Evolutionary conservation across 495 filamentous ascomycete species (phyloP).

Genomic region (Neurospora sp.): DNA sequence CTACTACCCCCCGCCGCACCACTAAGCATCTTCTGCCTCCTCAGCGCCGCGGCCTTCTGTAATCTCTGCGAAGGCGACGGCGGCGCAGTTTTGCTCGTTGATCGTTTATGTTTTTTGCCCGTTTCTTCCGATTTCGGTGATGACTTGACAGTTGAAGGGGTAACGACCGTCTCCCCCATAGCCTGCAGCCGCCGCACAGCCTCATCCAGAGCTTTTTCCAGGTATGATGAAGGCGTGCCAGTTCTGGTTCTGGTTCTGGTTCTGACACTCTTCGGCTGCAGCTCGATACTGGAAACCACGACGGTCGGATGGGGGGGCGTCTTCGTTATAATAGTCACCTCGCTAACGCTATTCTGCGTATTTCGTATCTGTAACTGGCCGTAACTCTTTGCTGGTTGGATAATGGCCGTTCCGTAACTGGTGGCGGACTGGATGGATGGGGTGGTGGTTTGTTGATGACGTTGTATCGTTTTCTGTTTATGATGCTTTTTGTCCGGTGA

Average conservation of each 20-base stretch:
- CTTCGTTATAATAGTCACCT: not conserved
- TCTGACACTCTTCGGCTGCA: not conserved
- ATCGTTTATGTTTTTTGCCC: not conserved
- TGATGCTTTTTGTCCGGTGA: conserved; percentile 5
- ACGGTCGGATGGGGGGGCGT: not conserved
- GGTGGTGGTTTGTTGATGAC: conserved; percentile 2
- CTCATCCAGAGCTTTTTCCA: conserved; percentile 28
- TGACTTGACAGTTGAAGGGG: not conserved
- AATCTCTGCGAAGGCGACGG: conserved; percentile 12
- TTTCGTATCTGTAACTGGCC: not conserved
- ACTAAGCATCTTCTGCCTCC: conserved; percentile 8
- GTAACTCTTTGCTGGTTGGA: not conserved
- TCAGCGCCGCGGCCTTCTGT: conserved; percentile 7
- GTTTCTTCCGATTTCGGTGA: not conserved
- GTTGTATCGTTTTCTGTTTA: conserved; percentile 16
- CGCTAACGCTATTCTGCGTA: not conserved
- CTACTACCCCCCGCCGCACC: not conserved
- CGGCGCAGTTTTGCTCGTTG: not conserved
- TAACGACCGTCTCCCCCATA: conserved; percentile 13
- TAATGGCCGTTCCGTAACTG: not conserved
- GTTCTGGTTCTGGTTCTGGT: not conserved
- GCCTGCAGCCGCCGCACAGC: conserved; percentile 24
- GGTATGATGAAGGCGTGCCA: conserved; percentile 23
- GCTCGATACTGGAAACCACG: not conserved
- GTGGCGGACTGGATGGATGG: not conserved